phyloP scores from a whole-genome alignment of 2,329 filamentous ascomycete species.

The Microcyclospora pomicola region DNA sequence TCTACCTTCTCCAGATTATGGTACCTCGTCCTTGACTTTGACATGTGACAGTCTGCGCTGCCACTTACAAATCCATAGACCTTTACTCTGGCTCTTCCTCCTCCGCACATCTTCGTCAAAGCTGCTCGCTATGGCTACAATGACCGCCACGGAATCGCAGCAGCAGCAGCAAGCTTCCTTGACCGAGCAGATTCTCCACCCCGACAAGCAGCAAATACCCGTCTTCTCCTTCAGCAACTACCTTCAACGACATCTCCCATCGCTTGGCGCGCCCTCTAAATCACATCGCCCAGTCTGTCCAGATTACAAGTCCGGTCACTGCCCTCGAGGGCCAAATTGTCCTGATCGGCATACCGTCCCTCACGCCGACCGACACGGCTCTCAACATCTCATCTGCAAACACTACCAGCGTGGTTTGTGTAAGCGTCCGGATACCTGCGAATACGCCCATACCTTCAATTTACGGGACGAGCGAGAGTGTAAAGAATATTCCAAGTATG shows the following conservation, averaged over 20 bases:
- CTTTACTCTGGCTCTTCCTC: too few relatives aligned
- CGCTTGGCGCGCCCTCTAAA: constrained; percentile 22
- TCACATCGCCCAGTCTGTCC: constrained; percentile 56
- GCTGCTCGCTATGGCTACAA: constrained; percentile 10
- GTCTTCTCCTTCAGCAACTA: constrained; percentile 22
- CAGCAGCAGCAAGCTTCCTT: constrained; percentile 6
- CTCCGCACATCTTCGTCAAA: neutral
- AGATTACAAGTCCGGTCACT: constrained; percentile 73
- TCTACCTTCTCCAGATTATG: too few relatives aligned
- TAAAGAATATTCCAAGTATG: constrained; percentile 86
- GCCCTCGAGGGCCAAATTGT: constrained; percentile 70
- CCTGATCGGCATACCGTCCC: constrained; percentile 62
- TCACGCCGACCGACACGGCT: constrained; percentile 27
- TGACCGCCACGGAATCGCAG: constrained; percentile 8
- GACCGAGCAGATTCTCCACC: constrained; percentile 19
- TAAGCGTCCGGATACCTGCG: constrained; percentile 93
- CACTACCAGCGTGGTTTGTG: constrained; percentile 95
- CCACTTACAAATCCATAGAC: too few relatives aligned
- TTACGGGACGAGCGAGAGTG: constrained; percentile 96
- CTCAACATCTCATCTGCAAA: constrained; percentile 71
- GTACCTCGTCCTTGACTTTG: too few relatives aligned
- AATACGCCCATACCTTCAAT: constrained; percentile 98
- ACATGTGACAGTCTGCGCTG: too few relatives aligned
- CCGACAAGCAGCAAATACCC: constrained; percentile 14
- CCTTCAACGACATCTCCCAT: constrained; percentile 17